phyloP scores from a whole-genome alignment of 805 yeast species.

The Clavispora carvajalis region DNA sequence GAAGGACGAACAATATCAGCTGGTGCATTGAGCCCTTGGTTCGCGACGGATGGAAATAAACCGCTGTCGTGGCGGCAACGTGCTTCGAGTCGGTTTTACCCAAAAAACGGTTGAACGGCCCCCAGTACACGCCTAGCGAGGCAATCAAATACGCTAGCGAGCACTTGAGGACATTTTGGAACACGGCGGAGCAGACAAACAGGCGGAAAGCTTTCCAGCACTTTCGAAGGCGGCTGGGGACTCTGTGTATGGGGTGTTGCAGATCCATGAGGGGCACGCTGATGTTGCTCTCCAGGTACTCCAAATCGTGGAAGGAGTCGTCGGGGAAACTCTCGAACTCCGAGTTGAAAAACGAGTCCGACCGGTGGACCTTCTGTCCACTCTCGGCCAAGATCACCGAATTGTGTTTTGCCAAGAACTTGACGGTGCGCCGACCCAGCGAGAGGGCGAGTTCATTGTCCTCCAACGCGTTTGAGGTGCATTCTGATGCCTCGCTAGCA shows the following conservation, averaged over 20 bases:
- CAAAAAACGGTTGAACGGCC: constrained; percentile 43
- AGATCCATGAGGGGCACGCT: constrained; percentile 3
- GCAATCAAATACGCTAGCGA: constrained; percentile 71
- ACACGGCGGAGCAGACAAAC: constrained; percentile 13
- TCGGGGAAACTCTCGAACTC: constrained; percentile 21
- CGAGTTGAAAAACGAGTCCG: constrained; percentile 23
- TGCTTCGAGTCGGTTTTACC: constrained; percentile 75
- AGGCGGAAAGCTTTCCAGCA: not conserved
- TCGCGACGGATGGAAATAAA: constrained; percentile 79
- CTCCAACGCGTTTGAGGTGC: too few relatives aligned
- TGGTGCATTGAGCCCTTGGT: constrained; percentile 79
- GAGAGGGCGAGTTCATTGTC: constrained; percentile 3
- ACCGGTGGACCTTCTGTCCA: constrained; percentile 34
- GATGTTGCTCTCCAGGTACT: constrained; percentile 8
- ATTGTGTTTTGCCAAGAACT: constrained; percentile 15
- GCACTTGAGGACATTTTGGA: constrained; percentile 50
- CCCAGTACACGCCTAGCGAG: constrained; percentile 63
- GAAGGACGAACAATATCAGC: constrained; percentile 55
- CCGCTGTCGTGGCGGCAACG: constrained; percentile 75
- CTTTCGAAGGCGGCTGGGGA: not conserved
- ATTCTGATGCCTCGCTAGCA: not conserved
- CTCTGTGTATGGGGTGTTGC: not conserved
- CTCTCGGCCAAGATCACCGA: constrained; percentile 37
- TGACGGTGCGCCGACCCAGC: constrained; percentile 1
- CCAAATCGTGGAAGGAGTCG: constrained; percentile 13